Evolutionary conservation across 2,329 filamentous ascomycete genomes (phyloP).

Genomic region (Trichoderma sp.): DNA sequence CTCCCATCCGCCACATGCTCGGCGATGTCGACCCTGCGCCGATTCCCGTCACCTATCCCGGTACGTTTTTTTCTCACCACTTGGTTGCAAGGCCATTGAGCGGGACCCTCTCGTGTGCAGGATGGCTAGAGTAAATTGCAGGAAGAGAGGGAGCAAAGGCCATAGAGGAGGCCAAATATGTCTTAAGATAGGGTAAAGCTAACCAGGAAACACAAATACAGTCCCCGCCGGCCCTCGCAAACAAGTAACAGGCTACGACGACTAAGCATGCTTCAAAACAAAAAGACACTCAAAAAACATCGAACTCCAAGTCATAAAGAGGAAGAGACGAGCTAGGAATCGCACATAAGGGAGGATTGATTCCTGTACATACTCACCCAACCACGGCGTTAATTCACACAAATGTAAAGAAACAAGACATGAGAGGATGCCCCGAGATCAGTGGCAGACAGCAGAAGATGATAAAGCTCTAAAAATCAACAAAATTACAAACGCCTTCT

Average conservation of each 20-base stretch:
- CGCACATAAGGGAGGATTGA: not conserved
- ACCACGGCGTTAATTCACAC: constrained; percentile 21
- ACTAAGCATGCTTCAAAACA: constrained; percentile 40
- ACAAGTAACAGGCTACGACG: constrained; percentile 63
- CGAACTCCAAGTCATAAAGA: constrained; percentile 13
- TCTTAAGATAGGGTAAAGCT: not conserved
- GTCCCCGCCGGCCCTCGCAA: constrained; percentile 64
- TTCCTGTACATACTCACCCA: constrained; percentile 22
- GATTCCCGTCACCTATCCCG: constrained; percentile 89
- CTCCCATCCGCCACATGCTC: constrained; percentile 71
- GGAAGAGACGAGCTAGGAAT: not conserved
- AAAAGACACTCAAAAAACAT: constrained; percentile 7
- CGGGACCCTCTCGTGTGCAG: not conserved
- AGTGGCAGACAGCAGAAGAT: not conserved
- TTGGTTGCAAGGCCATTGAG: not conserved
- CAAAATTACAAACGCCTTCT: not conserved
- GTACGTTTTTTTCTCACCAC: constrained; percentile 58
- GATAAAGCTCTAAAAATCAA: not conserved
- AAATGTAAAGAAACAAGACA: not conserved
- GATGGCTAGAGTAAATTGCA: not conserved
- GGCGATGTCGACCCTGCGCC: constrained; percentile 73
- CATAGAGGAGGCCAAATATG: constrained; percentile 12
- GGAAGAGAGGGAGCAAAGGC: not conserved
- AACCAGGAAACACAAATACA: constrained; percentile 41
- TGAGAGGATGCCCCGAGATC: not conserved